Evolutionary conservation across 1,284 basidiomycete genomes (phyloP).

Genomic region (Trichosporon sp.): DNA sequence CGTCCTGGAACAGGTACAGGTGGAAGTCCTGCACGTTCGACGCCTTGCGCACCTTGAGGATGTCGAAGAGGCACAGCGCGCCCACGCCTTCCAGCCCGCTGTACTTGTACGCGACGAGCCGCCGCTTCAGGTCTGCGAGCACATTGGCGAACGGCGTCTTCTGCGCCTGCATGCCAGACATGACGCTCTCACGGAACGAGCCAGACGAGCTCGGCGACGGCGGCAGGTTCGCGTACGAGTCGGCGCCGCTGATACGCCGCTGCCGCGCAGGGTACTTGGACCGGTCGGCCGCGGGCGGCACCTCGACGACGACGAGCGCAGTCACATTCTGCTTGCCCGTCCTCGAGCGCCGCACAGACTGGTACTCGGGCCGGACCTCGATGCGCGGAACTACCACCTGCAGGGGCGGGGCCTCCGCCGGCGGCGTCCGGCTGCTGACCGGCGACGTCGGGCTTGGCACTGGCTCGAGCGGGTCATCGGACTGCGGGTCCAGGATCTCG

Average conservation of each 20-base stretch:
- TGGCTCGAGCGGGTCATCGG: constrained; percentile 67
- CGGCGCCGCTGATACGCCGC: constrained; percentile 26
- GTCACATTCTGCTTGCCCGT: constrained; percentile 66
- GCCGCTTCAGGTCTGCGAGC: constrained; percentile 76
- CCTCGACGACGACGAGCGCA: constrained; percentile 82
- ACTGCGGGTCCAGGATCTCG: constrained; percentile 56
- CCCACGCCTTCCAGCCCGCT: constrained; percentile 79
- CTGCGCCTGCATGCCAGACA: constrained; percentile 10
- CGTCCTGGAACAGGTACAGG: constrained; percentile 93
- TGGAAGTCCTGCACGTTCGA: constrained; percentile 82
- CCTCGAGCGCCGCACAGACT: constrained; percentile 64
- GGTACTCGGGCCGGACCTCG: constrained; percentile 81
- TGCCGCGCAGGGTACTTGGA: constrained; percentile 30
- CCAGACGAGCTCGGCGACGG: constrained; percentile 32
- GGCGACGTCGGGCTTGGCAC: background rate
- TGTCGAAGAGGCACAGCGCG: constrained; percentile 81
- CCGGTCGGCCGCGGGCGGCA: constrained; percentile 63
- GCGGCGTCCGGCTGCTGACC: background rate
- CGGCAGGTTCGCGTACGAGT: constrained; percentile 33
- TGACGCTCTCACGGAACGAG: constrained; percentile 16
- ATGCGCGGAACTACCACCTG: constrained; percentile 83
- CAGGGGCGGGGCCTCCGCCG: background rate
- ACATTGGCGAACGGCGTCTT: constrained; percentile 62
- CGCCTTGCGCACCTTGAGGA: constrained; percentile 80
- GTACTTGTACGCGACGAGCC: constrained; percentile 91